Evolutionary conservation across 2,329 filamentous ascomycete genomes (phyloP).

Genomic region (Exserohilum rostratum): DNA sequence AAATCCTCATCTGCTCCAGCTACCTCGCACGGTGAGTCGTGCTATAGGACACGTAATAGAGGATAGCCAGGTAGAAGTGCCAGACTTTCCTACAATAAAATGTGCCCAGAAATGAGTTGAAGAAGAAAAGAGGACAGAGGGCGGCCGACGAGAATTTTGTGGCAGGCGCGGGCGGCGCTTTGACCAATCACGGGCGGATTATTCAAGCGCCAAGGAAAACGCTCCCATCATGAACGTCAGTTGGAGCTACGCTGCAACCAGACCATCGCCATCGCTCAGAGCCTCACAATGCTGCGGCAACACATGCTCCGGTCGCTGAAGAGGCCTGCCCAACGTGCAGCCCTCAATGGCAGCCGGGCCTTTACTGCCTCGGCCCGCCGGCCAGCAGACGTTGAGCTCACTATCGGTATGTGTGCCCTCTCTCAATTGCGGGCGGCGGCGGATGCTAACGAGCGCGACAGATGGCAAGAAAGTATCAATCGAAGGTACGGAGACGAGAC

Average conservation of each 20-base stretch:
- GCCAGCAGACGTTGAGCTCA: conserved; percentile 93
- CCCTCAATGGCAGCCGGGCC: conserved; percentile 69
- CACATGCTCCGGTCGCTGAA: conserved; percentile 67
- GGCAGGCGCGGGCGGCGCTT: conserved; percentile 21
- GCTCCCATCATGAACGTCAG: conserved; percentile 32
- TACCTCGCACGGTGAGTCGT: conserved; percentile 62
- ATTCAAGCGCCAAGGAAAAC: conserved; percentile 26
- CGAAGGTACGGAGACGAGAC: conserved; percentile 70
- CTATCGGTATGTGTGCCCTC: conserved; percentile 72
- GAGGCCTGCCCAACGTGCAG: conserved; percentile 60
- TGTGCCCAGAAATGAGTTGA: conserved; percentile 65
- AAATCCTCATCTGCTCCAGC: conserved; percentile 67
- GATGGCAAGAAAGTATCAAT: conserved; percentile 99
- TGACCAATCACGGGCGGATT: conserved; percentile 42
- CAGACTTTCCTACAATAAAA: conserved; percentile 69
- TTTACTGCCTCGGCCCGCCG: conserved; percentile 82
- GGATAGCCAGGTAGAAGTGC: conserved; percentile 58
- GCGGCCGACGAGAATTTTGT: conserved; percentile 35
- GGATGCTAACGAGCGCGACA: conserved; percentile 53
- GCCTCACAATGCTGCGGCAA: conserved; percentile 65
- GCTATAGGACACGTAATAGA: conserved; percentile 69
- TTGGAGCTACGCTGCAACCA: conserved; percentile 30
- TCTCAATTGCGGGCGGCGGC: conserved; percentile 20
- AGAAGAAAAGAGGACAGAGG: conserved; percentile 43
- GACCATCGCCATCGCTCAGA: conserved; percentile 38